Evolutionary conservation across 768 basidiomycete species (phyloP).

Genomic region (Suillus discolor): DNA sequence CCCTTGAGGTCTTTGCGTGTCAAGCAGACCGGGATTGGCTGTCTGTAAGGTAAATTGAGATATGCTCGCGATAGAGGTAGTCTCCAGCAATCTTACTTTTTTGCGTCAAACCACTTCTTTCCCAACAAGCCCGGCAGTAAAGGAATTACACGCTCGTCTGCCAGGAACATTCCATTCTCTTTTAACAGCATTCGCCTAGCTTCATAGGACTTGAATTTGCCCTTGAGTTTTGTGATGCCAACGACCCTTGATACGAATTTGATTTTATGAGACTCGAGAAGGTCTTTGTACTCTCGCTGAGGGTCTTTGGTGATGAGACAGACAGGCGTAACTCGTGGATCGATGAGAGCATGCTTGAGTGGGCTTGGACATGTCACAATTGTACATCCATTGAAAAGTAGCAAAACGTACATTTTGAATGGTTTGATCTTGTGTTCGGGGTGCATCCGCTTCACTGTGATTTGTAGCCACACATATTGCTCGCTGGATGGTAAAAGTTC

Average conservation of each 20-base stretch:
- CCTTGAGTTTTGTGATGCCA: constrained; percentile 88
- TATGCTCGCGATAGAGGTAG: constrained; percentile 9
- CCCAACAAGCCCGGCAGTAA: constrained; percentile 86
- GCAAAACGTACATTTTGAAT: constrained; percentile 68
- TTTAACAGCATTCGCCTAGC: constrained; percentile 81
- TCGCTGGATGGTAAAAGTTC: constrained; percentile 81
- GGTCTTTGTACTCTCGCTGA: constrained; percentile 94
- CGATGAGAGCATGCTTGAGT: constrained; percentile 79
- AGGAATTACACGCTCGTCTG: constrained; percentile 89
- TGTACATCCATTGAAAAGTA: constrained; percentile 6
- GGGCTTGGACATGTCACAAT: constrained; percentile 47
- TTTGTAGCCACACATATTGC: constrained; percentile 86
- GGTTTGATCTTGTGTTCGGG: constrained; percentile 80
- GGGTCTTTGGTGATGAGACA: constrained; percentile 97
- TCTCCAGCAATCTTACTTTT: constrained; percentile 67
- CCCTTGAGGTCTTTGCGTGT: constrained; percentile 87
- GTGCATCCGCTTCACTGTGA: constrained; percentile 83
- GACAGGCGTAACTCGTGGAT: constrained; percentile 77
- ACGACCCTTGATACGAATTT: constrained; percentile 92
- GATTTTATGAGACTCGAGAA: constrained; percentile 75
- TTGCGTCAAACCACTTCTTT: constrained; percentile 89
- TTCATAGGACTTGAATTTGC: constrained; percentile 87
- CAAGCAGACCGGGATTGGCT: constrained; percentile 93
- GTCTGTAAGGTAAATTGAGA: constrained; percentile 47
- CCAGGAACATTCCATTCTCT: constrained; percentile 91